Base-by-base conservation (phyloP, 164 flowering plant genomes). In the Tetracentron sinense region DNA sequence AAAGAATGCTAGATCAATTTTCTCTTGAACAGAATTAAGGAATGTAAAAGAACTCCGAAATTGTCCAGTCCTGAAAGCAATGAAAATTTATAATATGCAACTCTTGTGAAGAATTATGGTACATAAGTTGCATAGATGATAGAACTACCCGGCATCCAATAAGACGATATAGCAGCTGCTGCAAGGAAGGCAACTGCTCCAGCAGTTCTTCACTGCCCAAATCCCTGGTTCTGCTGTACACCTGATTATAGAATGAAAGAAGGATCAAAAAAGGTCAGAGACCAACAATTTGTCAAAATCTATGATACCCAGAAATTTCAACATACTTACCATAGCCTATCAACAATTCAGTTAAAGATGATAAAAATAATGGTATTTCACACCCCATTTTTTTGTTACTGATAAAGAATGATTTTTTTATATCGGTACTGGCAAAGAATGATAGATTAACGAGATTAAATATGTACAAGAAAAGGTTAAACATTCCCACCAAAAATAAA, bases 161-260 rank as follows among this genome's bases (percentile, higher is more conserved):
- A 66, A 88, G 90, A 73, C 94, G 94, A 74, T 78, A 75, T 38
- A 88, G 72, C 49, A 85, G 75, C 73, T 88, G 86, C 74, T 88
- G 94, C 66, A 88, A 67, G 66, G 90, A 80, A 74, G 88, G 90
- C 72, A 88, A 76, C 54, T 88, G 94, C 51, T 88, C 94, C 79
- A 88, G 66, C 57, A 88, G 67, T 54, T 83, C 85, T 75, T 84
- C 87, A 63, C 83, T 72, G 27, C 76, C 82, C 75, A 87, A 72
- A 25, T 88, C 90, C 70, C 90, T 79, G 31, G 89, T 88, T 77
- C 82, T 74, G 67, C 94, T 82, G 73, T 83, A 85, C 10, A 85
- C 86, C 90, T 88, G 80, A 38, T 50, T 61, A 50, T 12, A 53
- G 33, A 56, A 29, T 11, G 23, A 55, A 29, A 55, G 0, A 14